phyloP scores from a whole-genome alignment of 1,284 basidiomycete genomes.

The Ceratobasidium sp. region DNA sequence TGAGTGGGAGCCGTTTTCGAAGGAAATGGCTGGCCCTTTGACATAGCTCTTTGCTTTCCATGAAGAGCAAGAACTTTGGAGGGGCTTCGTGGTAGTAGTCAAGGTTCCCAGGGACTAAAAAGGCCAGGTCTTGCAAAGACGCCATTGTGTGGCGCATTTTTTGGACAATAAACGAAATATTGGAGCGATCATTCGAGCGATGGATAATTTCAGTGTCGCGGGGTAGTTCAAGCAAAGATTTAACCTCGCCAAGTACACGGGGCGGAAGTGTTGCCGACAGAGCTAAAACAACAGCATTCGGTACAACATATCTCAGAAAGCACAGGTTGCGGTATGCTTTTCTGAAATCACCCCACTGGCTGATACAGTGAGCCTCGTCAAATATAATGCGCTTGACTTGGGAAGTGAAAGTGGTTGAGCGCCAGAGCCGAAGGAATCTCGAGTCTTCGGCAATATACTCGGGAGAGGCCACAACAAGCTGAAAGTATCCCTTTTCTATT shows the following conservation, averaged over 20 bases:
- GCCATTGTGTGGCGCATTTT: background rate
- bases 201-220: background rate
- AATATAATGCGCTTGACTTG: background rate
- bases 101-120: background rate
- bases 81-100: background rate
- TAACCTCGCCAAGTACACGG: background rate
- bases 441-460: constrained; percentile 21
- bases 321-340: background rate
- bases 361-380: constrained; percentile 1
- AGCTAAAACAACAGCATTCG: background rate
- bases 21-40: background rate
- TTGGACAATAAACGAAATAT: background rate
- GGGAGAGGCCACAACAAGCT: constrained; percentile 2
- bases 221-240: background rate
- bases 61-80: constrained; percentile 13
- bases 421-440: constrained; percentile 1
- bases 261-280: constrained; percentile 1
- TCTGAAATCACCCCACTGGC: background rate
- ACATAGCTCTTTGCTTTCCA: constrained; percentile 9
- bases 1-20: background rate
- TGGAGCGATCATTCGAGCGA: constrained; percentile 29
- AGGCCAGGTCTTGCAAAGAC: constrained; percentile 1
- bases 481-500: background rate
- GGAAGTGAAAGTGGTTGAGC: background rate
- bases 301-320: background rate